Base-by-base conservation (phyloP, 345 rosid genomes). In the Microcos paniculata region DNA sequence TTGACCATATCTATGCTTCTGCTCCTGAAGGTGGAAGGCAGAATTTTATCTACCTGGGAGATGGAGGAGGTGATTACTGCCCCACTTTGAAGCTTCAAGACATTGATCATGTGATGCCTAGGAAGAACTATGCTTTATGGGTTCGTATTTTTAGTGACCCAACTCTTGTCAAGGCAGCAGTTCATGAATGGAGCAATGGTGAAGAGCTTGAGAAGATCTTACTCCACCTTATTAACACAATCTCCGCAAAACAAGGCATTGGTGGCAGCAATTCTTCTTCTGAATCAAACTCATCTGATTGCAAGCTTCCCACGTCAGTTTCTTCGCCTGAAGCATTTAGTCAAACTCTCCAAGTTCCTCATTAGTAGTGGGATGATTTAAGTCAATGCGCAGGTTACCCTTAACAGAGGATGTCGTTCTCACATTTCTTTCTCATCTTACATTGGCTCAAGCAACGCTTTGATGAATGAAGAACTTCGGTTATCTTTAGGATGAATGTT, bases 51-150 rank as follows among this genome's bases (percentile, higher is more conserved):
- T 94, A 92, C 84, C 85, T 90, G 0, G 97, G 98, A 78, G 98
- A 94, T 40, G 98, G 98, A 59, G 84, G 84, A 84, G 93, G 93
- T 46, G 98, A 94, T 77, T 89, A 76, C 77, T 94, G 98, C 71
- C 97, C 93, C 0, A 79, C 88, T 45, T 71, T 90, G 83, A 89
- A 79, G 88, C 94, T 94, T 18, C 78, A 73, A 72, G 83, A 78
- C 65, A 80, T 75, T 38, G 96, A 94, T 78, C 80, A 31, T 76
- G 90, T 90, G 78, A 84, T 92, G 96, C 97, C 97, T 1, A 87
- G 97, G 75, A 90, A 81, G 76, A 78, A 82, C 23, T 94, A 87
- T 82, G 89, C 98, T 38, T 77, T 94, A 1, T 90, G 90, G 88
- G 64, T 86, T 23, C 74, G 74, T 61, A 87, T 94, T 75, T 55